These are phyloP conservation scores for Rhodotorula sp. DNA, from an alignment of 1,284 basidiomycete species.

Conservation along the genomic window DNA sequence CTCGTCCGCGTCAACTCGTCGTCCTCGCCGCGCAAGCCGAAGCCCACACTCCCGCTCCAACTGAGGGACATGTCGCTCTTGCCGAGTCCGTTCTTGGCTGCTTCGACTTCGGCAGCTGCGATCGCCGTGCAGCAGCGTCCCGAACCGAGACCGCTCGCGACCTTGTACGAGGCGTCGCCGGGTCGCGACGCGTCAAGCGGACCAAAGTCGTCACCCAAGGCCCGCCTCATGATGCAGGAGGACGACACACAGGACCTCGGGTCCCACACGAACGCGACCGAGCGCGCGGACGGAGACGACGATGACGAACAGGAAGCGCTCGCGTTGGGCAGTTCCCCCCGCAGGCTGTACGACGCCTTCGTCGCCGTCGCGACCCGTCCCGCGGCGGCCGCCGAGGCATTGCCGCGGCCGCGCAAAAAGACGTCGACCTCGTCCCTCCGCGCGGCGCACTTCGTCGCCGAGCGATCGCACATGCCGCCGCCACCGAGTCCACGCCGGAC, in stretches of 20 bases:
- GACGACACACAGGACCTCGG: conserved; percentile 4
- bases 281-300: no score
- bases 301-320: conserved; percentile 14
- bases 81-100: conserved; percentile 15
- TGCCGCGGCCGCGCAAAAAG: background rate
- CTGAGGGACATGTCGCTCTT: conserved; percentile 19
- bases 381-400: background rate
- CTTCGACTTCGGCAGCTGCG: background rate
- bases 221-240: conserved; percentile 8
- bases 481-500: conserved; percentile 6
- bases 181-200: conserved; percentile 4
- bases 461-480: background rate
- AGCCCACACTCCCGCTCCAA: background rate
- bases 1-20: background rate
- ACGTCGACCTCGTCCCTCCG: background rate
- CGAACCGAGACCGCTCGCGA: conserved; percentile 6
- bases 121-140: background rate
- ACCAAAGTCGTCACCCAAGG: no score
- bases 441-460: background rate
- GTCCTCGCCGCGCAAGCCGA: background rate
- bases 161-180: conserved; percentile 18
- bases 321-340: conserved; percentile 4
- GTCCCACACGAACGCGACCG: background rate
- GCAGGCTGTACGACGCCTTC: conserved; percentile 26
- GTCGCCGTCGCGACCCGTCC: background rate